Evolutionary conservation across 768 basidiomycete species (phyloP).

Genomic region (Boletellus ananiceps): DNA sequence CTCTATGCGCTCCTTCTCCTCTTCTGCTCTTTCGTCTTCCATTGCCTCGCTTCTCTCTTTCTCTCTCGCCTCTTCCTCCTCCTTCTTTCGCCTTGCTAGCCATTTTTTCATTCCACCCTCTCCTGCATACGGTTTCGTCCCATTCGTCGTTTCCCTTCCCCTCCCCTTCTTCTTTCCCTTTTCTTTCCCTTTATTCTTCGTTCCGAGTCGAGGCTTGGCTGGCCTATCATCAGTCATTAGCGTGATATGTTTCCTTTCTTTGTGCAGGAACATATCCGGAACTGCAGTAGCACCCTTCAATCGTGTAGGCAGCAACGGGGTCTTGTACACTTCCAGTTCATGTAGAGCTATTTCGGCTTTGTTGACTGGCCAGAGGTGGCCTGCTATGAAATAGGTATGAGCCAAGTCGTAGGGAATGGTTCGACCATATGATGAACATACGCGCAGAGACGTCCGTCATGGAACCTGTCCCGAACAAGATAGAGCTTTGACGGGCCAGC

Average conservation of each 20-base stretch:
- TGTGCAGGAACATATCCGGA: conserved; percentile 63
- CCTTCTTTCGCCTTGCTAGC: conserved; percentile 56
- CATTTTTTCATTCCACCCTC: conserved; percentile 77
- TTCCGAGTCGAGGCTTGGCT: conserved; percentile 45
- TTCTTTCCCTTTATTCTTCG: conserved; percentile 34
- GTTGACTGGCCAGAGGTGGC: conserved; percentile 35
- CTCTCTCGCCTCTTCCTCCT: conserved; percentile 46
- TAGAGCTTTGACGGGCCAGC: conserved; percentile 48
- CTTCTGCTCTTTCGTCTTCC: conserved; percentile 32
- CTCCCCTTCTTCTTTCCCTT: conserved; percentile 34
- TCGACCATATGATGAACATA: conserved; percentile 19
- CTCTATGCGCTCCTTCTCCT: conserved; percentile 21
- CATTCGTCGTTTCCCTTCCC: conserved; percentile 38
- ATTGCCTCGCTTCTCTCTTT: conserved; percentile 32
- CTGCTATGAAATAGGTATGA: conserved; percentile 15
- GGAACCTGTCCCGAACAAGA: conserved; percentile 43
- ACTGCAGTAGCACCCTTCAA: conserved; percentile 38
- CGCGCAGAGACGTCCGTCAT: conserved; percentile 31
- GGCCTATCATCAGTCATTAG: conserved; percentile 61
- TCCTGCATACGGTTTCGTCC: conserved; percentile 74
- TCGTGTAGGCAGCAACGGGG: conserved; percentile 67
- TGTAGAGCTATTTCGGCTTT: conserved; percentile 65
- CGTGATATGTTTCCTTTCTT: conserved; percentile 37
- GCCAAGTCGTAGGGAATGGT: conserved; percentile 14
- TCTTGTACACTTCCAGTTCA: conserved; percentile 74